phyloP scores from a whole-genome alignment of 2,329 filamentous ascomycete species.

The Juglanconis oblonga region DNA sequence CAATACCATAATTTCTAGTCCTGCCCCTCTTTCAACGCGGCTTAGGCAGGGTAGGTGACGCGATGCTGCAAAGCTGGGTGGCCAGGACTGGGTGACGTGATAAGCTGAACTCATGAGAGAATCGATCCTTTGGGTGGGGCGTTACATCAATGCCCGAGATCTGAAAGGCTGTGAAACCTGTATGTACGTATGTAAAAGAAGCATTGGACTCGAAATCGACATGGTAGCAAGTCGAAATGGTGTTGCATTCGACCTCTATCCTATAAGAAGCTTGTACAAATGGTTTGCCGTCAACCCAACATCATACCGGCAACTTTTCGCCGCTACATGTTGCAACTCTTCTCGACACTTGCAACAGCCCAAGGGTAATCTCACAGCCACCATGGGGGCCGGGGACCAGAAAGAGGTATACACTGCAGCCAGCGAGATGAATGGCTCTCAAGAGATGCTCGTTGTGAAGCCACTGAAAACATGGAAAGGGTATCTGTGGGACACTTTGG shows the following conservation, averaged over 20 bases:
- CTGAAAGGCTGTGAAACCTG: neutral
- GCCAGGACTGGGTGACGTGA: neutral
- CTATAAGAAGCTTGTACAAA: neutral
- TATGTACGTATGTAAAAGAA: neutral
- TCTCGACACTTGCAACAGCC: neutral
- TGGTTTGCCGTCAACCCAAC: neutral
- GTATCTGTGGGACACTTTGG: conserved; percentile 36
- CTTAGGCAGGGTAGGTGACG: neutral
- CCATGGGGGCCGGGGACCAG: neutral
- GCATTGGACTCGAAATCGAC: neutral
- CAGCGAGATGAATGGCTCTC: conserved; percentile 1
- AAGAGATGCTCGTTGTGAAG: conserved; percentile 19
- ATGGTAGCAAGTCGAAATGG: too few species aligned
- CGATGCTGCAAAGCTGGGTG: neutral
- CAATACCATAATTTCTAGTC: neutral
- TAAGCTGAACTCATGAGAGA: neutral
- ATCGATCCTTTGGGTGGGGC: neutral
- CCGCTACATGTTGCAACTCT: neutral
- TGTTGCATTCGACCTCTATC: neutral
- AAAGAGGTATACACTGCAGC: neutral
- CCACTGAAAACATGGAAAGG: conserved; percentile 32
- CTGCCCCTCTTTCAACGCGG: neutral
- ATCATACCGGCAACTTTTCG: neutral
- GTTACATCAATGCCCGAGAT: neutral
- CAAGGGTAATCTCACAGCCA: neutral